Evolutionary conservation across 2,329 filamentous ascomycete species (phyloP).

Genomic region (Penicillium corylophilum): DNA sequence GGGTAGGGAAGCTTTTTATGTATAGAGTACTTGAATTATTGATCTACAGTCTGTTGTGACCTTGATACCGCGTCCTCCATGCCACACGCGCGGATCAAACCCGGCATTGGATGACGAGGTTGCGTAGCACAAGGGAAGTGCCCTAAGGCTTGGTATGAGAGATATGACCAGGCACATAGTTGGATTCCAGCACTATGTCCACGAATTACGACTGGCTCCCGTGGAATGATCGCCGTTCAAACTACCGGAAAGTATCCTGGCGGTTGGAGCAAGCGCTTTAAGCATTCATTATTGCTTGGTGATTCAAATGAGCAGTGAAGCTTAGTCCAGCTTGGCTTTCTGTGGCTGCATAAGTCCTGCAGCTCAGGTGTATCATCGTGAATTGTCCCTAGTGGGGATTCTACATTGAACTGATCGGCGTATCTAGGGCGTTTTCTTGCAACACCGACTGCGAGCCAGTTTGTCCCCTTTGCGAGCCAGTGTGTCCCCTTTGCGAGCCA

Average conservation of each 20-base stretch:
- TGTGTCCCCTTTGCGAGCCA: neutral
- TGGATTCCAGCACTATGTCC: slow-evolving; percentile 1
- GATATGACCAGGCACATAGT: slow-evolving; percentile 11
- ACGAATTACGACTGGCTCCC: slow-evolving; percentile 1
- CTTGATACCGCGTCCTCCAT: slow-evolving; percentile 15
- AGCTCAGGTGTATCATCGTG: no score
- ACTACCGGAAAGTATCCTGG: slow-evolving; percentile 1
- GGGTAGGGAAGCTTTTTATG: slow-evolving; percentile 16
- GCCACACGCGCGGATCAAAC: slow-evolving; percentile 12
- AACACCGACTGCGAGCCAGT: neutral
- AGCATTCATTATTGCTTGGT: neutral
- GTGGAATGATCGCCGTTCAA: slow-evolving; percentile 20
- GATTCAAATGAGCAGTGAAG: neutral
- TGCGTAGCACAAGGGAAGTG: slow-evolving; percentile 14
- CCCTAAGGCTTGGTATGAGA: neutral
- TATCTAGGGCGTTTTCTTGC: neutral
- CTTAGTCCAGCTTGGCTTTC: neutral
- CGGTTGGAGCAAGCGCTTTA: neutral
- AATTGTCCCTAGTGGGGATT: neutral
- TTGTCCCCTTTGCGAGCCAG: neutral
- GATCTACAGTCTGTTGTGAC: slow-evolving; percentile 15
- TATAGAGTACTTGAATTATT: slow-evolving; percentile 3
- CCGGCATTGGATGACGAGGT: slow-evolving; percentile 17
- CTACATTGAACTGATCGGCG: neutral
- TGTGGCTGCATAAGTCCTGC: neutral